A percentile compares a stretch with the other conserved stretches of the same genome.
Conservation (phyloP, 1,139 yeast species). For the Yamadazyma trypodendri region DNA sequence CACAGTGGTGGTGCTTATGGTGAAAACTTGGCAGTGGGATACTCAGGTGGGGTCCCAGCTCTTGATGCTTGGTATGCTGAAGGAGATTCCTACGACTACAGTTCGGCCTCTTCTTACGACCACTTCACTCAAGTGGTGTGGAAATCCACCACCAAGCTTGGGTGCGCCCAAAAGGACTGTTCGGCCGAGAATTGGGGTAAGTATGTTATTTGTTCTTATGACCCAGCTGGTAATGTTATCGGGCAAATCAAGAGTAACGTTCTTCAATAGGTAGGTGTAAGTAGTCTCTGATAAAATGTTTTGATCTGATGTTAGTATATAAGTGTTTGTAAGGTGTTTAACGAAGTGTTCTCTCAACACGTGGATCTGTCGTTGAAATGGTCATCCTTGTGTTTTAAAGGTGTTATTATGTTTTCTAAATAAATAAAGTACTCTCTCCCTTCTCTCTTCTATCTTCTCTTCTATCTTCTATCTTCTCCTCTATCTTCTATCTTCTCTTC, state of each 20-base stretch:
- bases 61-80: constrained; percentile 86
- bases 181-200: constrained; percentile 46
- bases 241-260: constrained; percentile 39
- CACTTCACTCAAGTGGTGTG: constrained; percentile 89
- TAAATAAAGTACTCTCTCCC: too few species aligned
- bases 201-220: constrained; percentile 54
- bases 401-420: too few species aligned
- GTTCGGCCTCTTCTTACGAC: constrained; percentile 36
- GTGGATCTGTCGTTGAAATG: too few species aligned
- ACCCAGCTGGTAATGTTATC: constrained; percentile 50
- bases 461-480: too few species aligned
- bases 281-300: too few species aligned
- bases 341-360: too few species aligned
- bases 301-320: too few species aligned
- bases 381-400: too few species aligned
- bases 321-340: too few species aligned
- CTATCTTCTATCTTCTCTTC: too few species aligned
- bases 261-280: neutral
- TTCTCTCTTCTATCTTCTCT: too few species aligned
- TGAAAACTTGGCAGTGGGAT: constrained; percentile 84
- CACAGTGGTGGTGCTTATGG: constrained; percentile 83
- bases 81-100: constrained; percentile 55
- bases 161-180: constrained; percentile 68
- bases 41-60: constrained; percentile 50
- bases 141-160: constrained; percentile 65